Percentiles rank a stretch among this genome's conserved stretches.
Conservation (phyloP, 1,284 basidiomycete genomes). For the Tetrapyrgos nigripes region DNA sequence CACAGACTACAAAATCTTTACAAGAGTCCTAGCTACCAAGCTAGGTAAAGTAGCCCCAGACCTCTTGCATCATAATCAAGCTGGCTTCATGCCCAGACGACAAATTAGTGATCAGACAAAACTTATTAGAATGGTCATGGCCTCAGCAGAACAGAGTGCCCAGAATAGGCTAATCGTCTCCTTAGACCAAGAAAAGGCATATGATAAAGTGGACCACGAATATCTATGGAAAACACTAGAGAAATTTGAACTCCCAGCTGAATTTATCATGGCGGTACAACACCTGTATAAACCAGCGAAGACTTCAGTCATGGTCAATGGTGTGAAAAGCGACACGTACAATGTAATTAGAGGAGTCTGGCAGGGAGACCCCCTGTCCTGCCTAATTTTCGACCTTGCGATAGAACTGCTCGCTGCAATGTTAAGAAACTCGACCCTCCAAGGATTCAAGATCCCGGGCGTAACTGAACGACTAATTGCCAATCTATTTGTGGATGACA, state of each 20-base stretch:
- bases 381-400: conserved; percentile 18
- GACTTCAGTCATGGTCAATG: conserved; percentile 28
- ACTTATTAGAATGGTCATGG: conserved; percentile 23
- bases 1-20: conserved; percentile 19
- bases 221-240: conserved; percentile 27
- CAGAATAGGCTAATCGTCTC: conserved; percentile 26
- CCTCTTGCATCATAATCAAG: conserved; percentile 25
- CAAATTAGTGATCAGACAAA: conserved; percentile 23
- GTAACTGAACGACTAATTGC: background rate
- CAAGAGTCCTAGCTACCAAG: conserved; percentile 12
- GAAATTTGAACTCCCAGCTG: conserved; percentile 14
- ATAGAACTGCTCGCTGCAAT: conserved; percentile 14
- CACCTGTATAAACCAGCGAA: conserved; percentile 25
- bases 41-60: conserved; percentile 18
- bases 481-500: background rate
- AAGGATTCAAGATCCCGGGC: background rate
- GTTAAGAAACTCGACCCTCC: background rate
- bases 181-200: no score
- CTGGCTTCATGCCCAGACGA: conserved; percentile 28
- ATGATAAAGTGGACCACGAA: conserved; percentile 26
- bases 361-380: conserved; percentile 34
- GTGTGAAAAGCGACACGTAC: conserved; percentile 14
- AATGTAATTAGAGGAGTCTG: conserved; percentile 24
- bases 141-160: conserved; percentile 25
- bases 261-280: conserved; percentile 19